Percentiles rank a stretch among this genome's conserved stretches.
These are phyloP conservation scores for Mortierella sp. DNA, from an alignment of 371 early-diverging fungal genomes.

Conservation along the genomic window DNA sequence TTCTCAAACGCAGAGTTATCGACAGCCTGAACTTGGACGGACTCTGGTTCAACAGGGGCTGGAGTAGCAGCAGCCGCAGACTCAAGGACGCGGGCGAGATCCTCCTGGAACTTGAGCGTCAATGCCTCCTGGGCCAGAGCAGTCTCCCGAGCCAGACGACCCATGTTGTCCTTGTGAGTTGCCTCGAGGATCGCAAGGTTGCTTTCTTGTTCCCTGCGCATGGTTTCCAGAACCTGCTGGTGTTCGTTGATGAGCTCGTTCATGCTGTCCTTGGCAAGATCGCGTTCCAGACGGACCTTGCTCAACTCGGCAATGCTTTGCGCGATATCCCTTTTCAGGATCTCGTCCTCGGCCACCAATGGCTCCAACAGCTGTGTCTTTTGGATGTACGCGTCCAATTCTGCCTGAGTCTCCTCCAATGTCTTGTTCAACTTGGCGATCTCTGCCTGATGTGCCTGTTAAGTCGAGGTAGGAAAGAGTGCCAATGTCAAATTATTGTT, in stretches of 20 bases:
- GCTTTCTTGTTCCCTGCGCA: slow-evolving; percentile 43
- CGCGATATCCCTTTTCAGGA: slow-evolving; percentile 30
- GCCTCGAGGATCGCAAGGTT: slow-evolving; percentile 26
- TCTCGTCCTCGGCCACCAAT: slow-evolving; percentile 42
- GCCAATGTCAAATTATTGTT: neutral
- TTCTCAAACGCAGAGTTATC: slow-evolving; percentile 1
- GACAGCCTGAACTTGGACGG: slow-evolving; percentile 9
- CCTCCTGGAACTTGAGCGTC: slow-evolving; percentile 22
- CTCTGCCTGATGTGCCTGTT: slow-evolving; percentile 28
- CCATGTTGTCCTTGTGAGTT: slow-evolving; percentile 31
- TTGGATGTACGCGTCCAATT: slow-evolving; percentile 42
- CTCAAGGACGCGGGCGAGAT: slow-evolving; percentile 16
- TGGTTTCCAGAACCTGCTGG: slow-evolving; percentile 28
- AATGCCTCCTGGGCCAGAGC: slow-evolving; percentile 29
- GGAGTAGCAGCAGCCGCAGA: neutral
- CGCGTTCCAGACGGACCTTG: slow-evolving; percentile 41
- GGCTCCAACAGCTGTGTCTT: slow-evolving; percentile 42
- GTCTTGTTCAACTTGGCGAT: slow-evolving; percentile 26
- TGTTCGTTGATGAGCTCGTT: slow-evolving; percentile 50
- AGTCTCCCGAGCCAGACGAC: slow-evolving; percentile 26
- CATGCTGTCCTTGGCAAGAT: slow-evolving; percentile 46
- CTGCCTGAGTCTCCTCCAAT: slow-evolving; percentile 36
- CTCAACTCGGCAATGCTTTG: slow-evolving; percentile 34
- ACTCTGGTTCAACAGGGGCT: neutral
- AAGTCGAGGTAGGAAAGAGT: neutral